These are phyloP conservation scores for Beta macrorhiza DNA, from an alignment of 179 eudicot species.

Conservation along the genomic window DNA sequence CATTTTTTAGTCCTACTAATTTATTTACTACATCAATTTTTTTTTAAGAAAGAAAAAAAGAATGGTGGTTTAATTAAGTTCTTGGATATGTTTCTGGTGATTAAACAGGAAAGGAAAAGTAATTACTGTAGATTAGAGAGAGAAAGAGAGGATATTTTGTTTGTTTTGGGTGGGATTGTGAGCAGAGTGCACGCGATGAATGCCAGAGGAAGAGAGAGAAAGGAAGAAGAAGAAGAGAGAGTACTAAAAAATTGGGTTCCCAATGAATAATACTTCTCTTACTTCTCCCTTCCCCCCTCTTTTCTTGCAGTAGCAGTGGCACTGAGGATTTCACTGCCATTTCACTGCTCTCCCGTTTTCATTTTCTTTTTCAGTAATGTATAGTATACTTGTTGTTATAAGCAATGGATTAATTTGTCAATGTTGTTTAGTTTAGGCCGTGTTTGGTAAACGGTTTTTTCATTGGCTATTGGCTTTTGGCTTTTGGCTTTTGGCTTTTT, in stretches of 20 bases:
- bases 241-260: slow-evolving; percentile 21
- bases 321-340: slow-evolving; percentile 32
- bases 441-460: too few relatives aligned
- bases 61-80: background rate
- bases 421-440: too few relatives aligned
- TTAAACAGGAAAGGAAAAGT: background rate
- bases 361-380: too few relatives aligned
- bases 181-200: slow-evolving; percentile 28
- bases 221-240: background rate
- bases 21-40: too few relatives aligned
- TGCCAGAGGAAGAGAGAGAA: slow-evolving; percentile 5
- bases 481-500: too few relatives aligned
- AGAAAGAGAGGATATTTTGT: background rate
- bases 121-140: too few relatives aligned
- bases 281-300: background rate
- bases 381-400: too few relatives aligned
- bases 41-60: background rate
- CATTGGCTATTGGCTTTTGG: too few relatives aligned
- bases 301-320: slow-evolving; percentile 26
- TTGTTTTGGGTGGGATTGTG: background rate
- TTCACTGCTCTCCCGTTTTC: slow-evolving; percentile 4
- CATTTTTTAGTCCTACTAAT: too few relatives aligned
- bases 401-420: too few relatives aligned
- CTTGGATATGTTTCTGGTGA: background rate
- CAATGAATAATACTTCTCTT: background rate